Evolutionary conservation across 768 basidiomycete species (phyloP), one percentile per base, ranked within the genome.

Genomic region (Pilatotrama ljubarskyi): DNA sequence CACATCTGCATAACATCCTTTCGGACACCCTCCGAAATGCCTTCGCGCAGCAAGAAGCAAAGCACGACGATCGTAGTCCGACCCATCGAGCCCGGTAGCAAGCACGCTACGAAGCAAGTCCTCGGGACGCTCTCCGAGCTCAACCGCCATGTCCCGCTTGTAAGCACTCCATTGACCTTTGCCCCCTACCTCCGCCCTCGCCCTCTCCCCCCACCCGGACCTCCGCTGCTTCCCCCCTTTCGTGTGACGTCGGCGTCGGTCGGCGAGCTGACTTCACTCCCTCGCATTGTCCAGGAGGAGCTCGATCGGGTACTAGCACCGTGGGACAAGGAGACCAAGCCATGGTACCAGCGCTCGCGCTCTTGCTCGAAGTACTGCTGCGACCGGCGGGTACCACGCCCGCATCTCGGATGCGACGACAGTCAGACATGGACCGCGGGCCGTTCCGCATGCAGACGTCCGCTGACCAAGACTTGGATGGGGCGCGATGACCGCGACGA

Each of bases 31-130:
- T 20, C 43, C n/a, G 7, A 13, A 36, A 55, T 55, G 55, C 55
- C 55, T 37, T 47, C 44, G n/a, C 55, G 55, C 46, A 48, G 46
- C 50, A 59, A 59, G 47, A 59, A 52, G 17, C 49, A 51, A 15
- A 14, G 22, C 8, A 7, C 17, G 36, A 51, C 20, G 3, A 49
- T 53, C 38, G 55, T 57, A 37, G 61, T 61, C 10, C 59, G 59
- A 17, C 42, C 53, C 41, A 50, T 61, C 41, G 24, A 36, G 49
- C 59, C 14, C 25, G 60, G 60, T n/a, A 26, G 24, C 3, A 35
- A 37, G 14, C 18, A 26, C 2, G 26, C 44, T 17, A 51, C 49
- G 35, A 62, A 62, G 25, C 29, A 17, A 6, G 49, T 62, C 2
- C 46, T 57, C 25, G 55, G 55, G 13, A 52, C 26, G 15, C 51